These are phyloP conservation scores for Pseudevernia furfuracea DNA, from an alignment of 495 filamentous ascomycete genomes.

Conservation along the genomic window DNA sequence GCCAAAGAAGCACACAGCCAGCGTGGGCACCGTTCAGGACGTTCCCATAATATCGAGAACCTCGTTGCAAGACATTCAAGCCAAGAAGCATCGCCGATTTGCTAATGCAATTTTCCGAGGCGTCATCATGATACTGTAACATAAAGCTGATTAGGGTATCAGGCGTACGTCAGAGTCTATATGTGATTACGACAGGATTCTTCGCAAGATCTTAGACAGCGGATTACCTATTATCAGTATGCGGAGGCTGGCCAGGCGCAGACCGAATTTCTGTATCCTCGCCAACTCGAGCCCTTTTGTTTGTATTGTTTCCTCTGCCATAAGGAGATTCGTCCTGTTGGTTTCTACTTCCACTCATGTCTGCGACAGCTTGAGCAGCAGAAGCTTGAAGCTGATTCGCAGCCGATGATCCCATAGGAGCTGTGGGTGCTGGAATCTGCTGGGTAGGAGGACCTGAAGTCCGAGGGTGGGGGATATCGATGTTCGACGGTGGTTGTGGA, in stretches of 20 bases:
- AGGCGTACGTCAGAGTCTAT: background rate
- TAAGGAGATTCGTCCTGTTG: slow-evolving; percentile 25
- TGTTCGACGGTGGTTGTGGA: slow-evolving; percentile 67
- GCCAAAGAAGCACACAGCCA: background rate
- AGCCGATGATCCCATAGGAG: slow-evolving; percentile 32
- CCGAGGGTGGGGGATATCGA: slow-evolving; percentile 40
- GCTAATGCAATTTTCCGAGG: background rate
- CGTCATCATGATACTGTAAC: slow-evolving; percentile 9
- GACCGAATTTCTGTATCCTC: slow-evolving; percentile 17
- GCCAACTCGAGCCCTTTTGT: slow-evolving; percentile 18
- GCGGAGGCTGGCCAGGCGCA: slow-evolving; percentile 10
- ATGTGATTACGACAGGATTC: background rate
- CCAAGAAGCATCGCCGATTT: slow-evolving; percentile 2
- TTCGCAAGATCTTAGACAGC: background rate
- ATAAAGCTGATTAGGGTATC: slow-evolving; percentile 3
- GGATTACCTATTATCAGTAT: slow-evolving; percentile 6
- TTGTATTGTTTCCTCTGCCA: slow-evolving; percentile 1
- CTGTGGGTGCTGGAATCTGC: slow-evolving; percentile 29
- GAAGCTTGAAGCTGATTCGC: slow-evolving; percentile 35
- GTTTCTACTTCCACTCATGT: slow-evolving; percentile 29
- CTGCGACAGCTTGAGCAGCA: slow-evolving; percentile 34
- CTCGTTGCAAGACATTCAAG: background rate
- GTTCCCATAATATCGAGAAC: background rate
- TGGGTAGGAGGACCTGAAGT: slow-evolving; percentile 25
- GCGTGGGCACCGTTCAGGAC: background rate